Evolutionary conservation across 2,329 filamentous ascomycete genomes (phyloP), one percentile per base, ranked within the genome.

Genomic region (Dichotomopilus funicola): DNA sequence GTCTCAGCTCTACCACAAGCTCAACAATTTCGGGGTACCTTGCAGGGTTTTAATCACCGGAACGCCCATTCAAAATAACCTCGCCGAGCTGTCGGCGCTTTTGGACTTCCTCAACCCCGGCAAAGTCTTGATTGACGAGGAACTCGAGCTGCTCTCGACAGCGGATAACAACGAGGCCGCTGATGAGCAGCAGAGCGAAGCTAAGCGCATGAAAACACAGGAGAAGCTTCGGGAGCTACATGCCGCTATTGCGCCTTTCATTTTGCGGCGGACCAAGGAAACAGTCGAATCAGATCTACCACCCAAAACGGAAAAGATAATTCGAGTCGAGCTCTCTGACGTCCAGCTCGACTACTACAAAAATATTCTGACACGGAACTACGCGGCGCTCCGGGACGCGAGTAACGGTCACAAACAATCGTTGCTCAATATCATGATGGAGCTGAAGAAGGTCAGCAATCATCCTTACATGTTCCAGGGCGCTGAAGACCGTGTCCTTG

Each of bases 101-200:
- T 87, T 99, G 72, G 92, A 99, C 71, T 99, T 99, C 68, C 75
- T 99, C 34, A 97, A 96, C 72, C 95, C 95, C n/a, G 94, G 92
- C 40, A 86, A 91, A 68, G 86, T 97, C 52, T 77, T 87, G 43
- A 91, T 99, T 56, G 92, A 97, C 60, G 90, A 92, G 56, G 88
- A 97, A 61, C 83, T 99, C 65, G 92, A 97, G 59, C 76, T 77
- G 63, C 77, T 99, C 9, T 81, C 80, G 41, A 80, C 80, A 1
- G 65, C 66, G 0, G 68, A 71, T 47, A 62, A 58, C 55, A 69
- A 67, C 48, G 60, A 65, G 9, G 55, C 55, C 7, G 46, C 61
- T 19, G 67, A 69, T 27, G 64, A 66, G 42, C 62, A 67, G 43
- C 66, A 67, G 44, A 66, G 68, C 34, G 68, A 71, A 53, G 69